Percentiles rank a stretch among this genome's conserved stretches.
These are phyloP conservation scores for Exophiala sideris DNA, from an alignment of 2,329 filamentous ascomycete species.

Conservation along the genomic window DNA sequence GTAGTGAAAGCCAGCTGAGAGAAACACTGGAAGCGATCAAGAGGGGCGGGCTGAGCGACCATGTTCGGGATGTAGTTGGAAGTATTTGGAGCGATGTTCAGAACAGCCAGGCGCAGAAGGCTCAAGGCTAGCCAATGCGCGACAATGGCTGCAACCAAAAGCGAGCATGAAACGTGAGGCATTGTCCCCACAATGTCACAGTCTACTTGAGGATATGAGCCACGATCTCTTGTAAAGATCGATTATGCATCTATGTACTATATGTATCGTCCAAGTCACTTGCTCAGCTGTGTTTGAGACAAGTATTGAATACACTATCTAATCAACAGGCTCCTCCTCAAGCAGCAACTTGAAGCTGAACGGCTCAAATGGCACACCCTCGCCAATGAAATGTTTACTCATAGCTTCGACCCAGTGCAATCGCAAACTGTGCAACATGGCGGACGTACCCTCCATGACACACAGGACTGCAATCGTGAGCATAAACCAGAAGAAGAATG, in stretches of 20 bases:
- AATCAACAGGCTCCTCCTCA: conserved; percentile 68
- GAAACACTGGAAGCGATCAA: conserved; percentile 55
- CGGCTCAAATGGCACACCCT: conserved; percentile 79
- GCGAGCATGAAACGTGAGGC: too few species aligned
- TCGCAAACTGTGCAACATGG: conserved; percentile 89
- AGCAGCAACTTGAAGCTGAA: conserved; percentile 83
- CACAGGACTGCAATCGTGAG: conserved; percentile 77
- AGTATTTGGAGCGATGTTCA: conserved; percentile 58
- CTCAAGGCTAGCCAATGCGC: too few species aligned
- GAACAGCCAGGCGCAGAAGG: background rate
- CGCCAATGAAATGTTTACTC: conserved; percentile 94
- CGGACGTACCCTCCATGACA: conserved; percentile 93
- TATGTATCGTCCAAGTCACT: background rate
- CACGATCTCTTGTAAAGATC: too few species aligned
- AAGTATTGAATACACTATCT: conserved; percentile 4
- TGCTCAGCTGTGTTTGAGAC: background rate
- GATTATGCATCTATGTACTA: background rate
- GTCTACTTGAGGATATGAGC: too few species aligned
- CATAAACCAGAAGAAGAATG: conserved; percentile 87
- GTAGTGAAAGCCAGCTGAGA: conserved; percentile 53
- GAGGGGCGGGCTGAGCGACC: conserved; percentile 68
- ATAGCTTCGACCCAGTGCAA: conserved; percentile 97
- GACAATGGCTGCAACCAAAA: too few species aligned
- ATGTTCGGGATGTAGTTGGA: conserved; percentile 70
- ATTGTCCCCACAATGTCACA: too few species aligned